Conservation (phyloP, 352 stramenopile species). For the Albugo candida region DNA sequence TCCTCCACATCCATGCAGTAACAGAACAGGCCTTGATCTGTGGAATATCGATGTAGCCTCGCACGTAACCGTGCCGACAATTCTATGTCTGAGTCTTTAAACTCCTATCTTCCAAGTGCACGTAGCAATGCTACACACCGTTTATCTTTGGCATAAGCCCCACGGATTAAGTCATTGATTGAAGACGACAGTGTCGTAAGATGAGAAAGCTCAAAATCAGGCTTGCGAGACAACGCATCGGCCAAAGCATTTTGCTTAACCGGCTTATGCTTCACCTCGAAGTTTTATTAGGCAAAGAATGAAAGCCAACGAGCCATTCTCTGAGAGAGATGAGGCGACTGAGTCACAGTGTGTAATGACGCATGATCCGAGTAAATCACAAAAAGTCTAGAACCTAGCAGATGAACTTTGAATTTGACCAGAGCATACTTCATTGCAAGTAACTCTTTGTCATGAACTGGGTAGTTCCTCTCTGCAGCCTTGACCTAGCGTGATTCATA, state of each 20-base stretch:
- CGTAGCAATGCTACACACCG: background rate
- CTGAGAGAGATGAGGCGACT: conserved; percentile 4
- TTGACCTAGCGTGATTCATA: conserved; percentile 6
- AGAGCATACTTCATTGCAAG: conserved; percentile 11
- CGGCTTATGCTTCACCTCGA: conserved; percentile 9
- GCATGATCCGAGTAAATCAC: conserved; percentile 8
- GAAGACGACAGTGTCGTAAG: background rate
- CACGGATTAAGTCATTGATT: background rate
- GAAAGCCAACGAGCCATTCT: conserved; percentile 6
- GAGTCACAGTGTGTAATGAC: conserved; percentile 1
- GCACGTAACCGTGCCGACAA: background rate
- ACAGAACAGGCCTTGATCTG: background rate
- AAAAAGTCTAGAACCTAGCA: conserved; percentile 4
- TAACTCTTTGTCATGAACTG: conserved; percentile 8
- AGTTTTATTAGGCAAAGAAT: conserved; percentile 6
- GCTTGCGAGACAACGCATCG: conserved; percentile 4
- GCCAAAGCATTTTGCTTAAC: conserved; percentile 6
- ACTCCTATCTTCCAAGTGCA: background rate
- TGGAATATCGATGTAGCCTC: background rate
- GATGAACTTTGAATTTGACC: conserved; percentile 8
- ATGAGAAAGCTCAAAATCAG: background rate
- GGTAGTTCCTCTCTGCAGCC: conserved; percentile 4
- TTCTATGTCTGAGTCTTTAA: background rate
- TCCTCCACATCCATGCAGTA: background rate
- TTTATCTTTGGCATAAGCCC: background rate